Evolutionary conservation across 495 filamentous ascomycete species (phyloP), one percentile per base, ranked within the genome.

Genomic region (Talaromyces thailandensis): DNA sequence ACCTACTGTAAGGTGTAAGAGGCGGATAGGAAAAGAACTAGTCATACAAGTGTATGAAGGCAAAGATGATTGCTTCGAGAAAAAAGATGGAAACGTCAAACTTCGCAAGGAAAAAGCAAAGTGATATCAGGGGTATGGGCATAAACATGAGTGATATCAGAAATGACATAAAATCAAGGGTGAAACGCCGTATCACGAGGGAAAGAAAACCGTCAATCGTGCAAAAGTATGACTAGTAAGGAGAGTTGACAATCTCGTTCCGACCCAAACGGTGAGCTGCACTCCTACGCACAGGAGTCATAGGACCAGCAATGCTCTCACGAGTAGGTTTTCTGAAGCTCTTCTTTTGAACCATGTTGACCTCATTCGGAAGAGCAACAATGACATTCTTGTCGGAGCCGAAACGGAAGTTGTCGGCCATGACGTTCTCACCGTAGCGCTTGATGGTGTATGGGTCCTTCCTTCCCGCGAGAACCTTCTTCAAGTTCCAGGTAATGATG

Each of bases 401-500:
- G 67, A 93, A 98, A 65, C 92, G 90, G 87, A 98, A 98, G 71
- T 98, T 95, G 70, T 98, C 95, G n/a, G 94, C 94, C 79, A 92
- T 96, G 66, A 98, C 91, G 59, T 94, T 89, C 73, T 98, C 94
- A 4, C 81, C 82, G 69, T 98, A 98, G 4, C 94, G 88, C 79
- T 97, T 97, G 82, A 98, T 96, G 48, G 86, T 87, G 73, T 98
- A 98, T 2, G 92, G 91, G 63, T 93, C 88, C 71, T 90, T 93
- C 58, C 82, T 81, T 51, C 88, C 90, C 12, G 76, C 75, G 21
- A 96, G 67, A 1, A 96, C 83, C 79, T 92, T 96, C 79, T 93
- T 90, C 73, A 98, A 71, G 69, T 84, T 94, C 95, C 95, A 98
- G 29, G 95, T 96, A 48, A 98, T 82, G 69, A 98, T 94, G 76